Evolutionary conservation across 306 rosid species (phyloP).

Genomic region (Fragaria vesca): DNA sequence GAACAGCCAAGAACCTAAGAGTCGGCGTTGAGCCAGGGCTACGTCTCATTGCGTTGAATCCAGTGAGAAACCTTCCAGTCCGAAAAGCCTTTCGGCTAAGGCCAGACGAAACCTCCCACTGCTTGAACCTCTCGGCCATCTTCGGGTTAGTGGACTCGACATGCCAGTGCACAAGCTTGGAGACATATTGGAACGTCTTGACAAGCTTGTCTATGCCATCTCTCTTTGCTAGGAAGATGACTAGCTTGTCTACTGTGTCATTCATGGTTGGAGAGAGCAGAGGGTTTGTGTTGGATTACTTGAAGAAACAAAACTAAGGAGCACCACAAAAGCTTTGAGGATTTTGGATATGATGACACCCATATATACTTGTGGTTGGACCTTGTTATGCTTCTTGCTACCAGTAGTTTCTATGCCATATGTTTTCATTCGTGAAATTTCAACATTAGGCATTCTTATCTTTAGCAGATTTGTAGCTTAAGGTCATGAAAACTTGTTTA

Average conservation of each 20-base stretch:
- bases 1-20: constrained; percentile 55
- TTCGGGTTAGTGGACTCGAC: constrained; percentile 50
- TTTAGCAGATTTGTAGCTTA: background rate
- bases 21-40: constrained; percentile 54
- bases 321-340: constrained; percentile 46
- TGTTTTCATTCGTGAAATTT: background rate
- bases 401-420: constrained; percentile 30
- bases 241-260: constrained; percentile 82
- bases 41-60: constrained; percentile 70
- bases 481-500: too few relatives aligned
- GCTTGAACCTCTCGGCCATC: constrained; percentile 55
- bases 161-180: constrained; percentile 83
- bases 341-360: constrained; percentile 47
- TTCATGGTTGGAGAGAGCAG: constrained; percentile 40
- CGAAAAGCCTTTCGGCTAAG: constrained; percentile 91
- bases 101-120: constrained; percentile 82
- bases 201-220: constrained; percentile 99
- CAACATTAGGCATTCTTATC: background rate
- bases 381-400: constrained; percentile 21
- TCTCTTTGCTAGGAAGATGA: constrained; percentile 83
- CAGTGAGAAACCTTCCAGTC: constrained; percentile 74
- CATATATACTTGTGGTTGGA: constrained; percentile 43
- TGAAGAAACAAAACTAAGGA: constrained; percentile 25
- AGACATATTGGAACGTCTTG: constrained; percentile 86
- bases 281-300: background rate